These are phyloP conservation scores for Euphorbia pulcherrima DNA, from an alignment of 345 rosid genomes.

Conservation along the genomic window DNA sequence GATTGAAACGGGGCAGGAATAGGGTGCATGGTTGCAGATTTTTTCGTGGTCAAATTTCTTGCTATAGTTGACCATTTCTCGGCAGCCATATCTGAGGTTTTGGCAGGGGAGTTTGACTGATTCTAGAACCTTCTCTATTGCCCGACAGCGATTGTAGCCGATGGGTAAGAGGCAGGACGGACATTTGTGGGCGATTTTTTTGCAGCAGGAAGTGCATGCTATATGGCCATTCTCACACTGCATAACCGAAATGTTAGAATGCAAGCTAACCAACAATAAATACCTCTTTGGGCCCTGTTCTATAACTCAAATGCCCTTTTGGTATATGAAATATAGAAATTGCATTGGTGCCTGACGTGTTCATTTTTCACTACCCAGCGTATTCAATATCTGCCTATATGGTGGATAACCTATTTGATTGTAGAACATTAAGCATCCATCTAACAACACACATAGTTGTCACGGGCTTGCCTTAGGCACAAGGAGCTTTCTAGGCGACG, in stretches of 20 bases:
- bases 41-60: conserved; percentile 34
- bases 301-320: no score
- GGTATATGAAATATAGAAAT: no score
- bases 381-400: no score
- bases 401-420: no score
- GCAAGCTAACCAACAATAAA: no score
- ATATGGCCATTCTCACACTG: conserved; percentile 29
- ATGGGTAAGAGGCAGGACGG: conserved; percentile 24
- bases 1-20: conserved; percentile 39
- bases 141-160: conserved; percentile 30
- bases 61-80: conserved; percentile 24
- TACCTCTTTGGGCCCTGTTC: no score
- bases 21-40: conserved; percentile 36
- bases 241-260: neutral
- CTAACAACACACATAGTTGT: no score
- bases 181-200: conserved; percentile 13
- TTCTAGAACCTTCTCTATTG: conserved; percentile 40
- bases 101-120: conserved; percentile 31
- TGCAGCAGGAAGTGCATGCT: conserved; percentile 22
- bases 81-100: conserved; percentile 39
- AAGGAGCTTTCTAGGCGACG: no score
- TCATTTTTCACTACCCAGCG: no score
- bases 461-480: no score
- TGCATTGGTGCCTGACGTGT: no score
- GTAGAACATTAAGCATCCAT: no score